Conservation (phyloP, 148 eudicot species). For the Chenopodium album region DNA sequence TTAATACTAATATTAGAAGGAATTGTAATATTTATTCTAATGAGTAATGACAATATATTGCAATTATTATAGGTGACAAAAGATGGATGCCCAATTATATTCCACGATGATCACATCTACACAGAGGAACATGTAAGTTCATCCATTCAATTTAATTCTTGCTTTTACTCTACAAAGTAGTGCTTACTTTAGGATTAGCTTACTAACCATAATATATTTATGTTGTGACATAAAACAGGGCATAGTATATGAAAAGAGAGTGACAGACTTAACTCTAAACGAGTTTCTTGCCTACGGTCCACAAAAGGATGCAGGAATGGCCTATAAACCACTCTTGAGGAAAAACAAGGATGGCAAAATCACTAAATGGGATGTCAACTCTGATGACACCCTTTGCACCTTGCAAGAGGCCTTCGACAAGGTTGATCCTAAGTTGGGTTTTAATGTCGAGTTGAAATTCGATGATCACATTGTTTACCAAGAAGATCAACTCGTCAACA, state of each 20-base stretch:
- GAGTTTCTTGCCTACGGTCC: constrained; percentile 78
- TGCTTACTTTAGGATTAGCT: not conserved
- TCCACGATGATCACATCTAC: constrained; percentile 78
- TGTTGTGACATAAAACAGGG: constrained; percentile 40
- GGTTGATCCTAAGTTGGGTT: constrained; percentile 65
- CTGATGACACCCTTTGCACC: constrained; percentile 63
- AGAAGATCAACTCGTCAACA: constrained; percentile 42
- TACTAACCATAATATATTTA: not conserved
- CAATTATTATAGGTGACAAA: constrained; percentile 71
- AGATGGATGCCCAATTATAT: constrained; percentile 80
- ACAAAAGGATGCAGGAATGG: constrained; percentile 42
- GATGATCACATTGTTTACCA: constrained; percentile 70
- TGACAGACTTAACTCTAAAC: constrained; percentile 57
- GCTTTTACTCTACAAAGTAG: not conserved
- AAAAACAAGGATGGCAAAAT: constrained; percentile 71
- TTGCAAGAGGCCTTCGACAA: constrained; percentile 73
- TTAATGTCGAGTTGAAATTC: constrained; percentile 86
- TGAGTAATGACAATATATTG: not conserved
- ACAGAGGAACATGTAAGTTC: constrained; percentile 65
- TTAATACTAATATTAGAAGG: not conserved
- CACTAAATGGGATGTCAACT: constrained; percentile 65
- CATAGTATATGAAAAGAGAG: constrained; percentile 56
- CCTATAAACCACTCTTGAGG: constrained; percentile 60
- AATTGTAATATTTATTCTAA: not conserved
- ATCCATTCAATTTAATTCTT: not conserved